Evolutionary conservation across 805 yeast species (phyloP), one percentile per base, ranked within the genome.

Genomic region (Candida takata): DNA sequence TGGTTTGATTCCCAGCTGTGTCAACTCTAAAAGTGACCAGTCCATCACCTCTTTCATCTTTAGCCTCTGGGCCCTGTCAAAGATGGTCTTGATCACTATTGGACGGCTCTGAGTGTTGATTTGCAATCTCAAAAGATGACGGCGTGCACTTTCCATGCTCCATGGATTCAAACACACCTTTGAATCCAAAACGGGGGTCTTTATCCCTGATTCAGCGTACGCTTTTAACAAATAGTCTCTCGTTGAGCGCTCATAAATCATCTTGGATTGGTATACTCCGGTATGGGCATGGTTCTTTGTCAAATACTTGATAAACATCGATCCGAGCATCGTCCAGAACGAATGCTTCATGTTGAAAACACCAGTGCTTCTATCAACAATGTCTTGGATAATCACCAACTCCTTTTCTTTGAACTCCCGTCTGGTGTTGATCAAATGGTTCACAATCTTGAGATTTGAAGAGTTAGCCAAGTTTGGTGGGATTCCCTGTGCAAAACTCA

Each of bases 251-350:
- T 27, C 37, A 33, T 47, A 48, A 7, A 49, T 39, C 18, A 16
- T 14, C 16, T 35, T 38, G 21, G 43, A 19, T 4, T 36, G 24
- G 8, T 10, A 6, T 8, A 48, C 34, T 4, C 49, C 45, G 0
- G 16, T 16, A 3, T n/a, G 13, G 4, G 37, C 36, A 16, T 27
- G 23, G 17, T 36, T 41, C 35, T 38, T 40, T 8, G 44, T 28
- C n/a, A 44, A 18, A 33, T 44, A 38, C 21, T 47, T 47, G 37
- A 50, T 33, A 29, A 35, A 50, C 16, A 44, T 14, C 11, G 53
- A 42, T 2, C 46, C 35, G 5, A 50, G 16, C 44, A 45, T 38
- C 19, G 38, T 40, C 55, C 55, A 48, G 25, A 50, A 50, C 4
- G 12, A n/a, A 8, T 16, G 24, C 6, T 29, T 35, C 15, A 39